These are phyloP conservation scores for Antitrichia curtipendula DNA, from an alignment of 225 moss, liverwort and hornwort genomes.

Conservation along the genomic window DNA sequence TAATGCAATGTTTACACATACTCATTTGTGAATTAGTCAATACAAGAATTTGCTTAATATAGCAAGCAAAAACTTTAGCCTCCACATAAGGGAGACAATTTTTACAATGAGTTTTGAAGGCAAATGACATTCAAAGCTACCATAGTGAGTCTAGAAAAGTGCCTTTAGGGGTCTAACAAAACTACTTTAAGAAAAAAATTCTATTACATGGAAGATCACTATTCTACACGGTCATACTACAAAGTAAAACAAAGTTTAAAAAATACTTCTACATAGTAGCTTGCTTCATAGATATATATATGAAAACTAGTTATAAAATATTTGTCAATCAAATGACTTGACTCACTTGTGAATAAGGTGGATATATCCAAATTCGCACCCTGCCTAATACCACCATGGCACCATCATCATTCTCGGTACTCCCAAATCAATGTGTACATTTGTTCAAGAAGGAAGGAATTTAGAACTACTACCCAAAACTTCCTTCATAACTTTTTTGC, in stretches of 20 bases:
- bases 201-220: background rate
- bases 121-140: background rate
- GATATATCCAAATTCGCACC: background rate
- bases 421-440: background rate
- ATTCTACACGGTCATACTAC: background rate
- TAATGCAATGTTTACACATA: rapidly evolving
- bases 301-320: background rate
- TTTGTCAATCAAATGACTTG: background rate
- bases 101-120: too few relatives aligned
- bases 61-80: rapidly evolving
- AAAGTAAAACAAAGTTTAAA: background rate
- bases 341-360: background rate
- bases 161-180: rapidly evolving
- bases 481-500: too few relatives aligned
- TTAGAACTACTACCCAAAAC: too few relatives aligned
- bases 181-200: rapidly evolving
- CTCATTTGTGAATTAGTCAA: rapidly evolving
- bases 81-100: too few relatives aligned
- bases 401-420: background rate
- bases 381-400: rapidly evolving
- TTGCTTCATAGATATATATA: too few relatives aligned
- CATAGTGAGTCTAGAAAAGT: background rate
- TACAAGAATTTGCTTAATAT: background rate
- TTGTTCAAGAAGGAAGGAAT: too few relatives aligned
- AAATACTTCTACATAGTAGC: background rate